phyloP scores from a whole-genome alignment of 2,329 filamentous ascomycete genomes.

The Colletotrichum horii region DNA sequence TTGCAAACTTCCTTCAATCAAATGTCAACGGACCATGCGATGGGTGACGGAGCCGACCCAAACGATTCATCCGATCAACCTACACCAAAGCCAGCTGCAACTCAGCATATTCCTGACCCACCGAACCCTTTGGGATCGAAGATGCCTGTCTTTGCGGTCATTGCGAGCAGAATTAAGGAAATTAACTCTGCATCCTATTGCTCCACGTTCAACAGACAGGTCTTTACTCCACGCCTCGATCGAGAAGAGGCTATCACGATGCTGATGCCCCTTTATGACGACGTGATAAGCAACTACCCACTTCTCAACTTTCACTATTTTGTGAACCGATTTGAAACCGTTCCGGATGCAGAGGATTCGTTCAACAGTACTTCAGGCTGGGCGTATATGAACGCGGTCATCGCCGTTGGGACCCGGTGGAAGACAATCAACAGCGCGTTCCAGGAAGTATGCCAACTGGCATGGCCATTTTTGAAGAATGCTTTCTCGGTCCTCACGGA shows the following conservation, averaged over 20 bases:
- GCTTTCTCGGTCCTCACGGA: conserved; percentile 6
- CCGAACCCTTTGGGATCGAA: background rate
- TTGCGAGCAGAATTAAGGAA: conserved; percentile 5
- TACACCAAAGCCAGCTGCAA: background rate
- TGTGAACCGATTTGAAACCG: background rate
- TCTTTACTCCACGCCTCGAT: conserved; percentile 10
- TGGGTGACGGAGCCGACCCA: background rate
- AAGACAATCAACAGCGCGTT: conserved; percentile 14
- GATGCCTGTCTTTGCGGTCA: conserved; percentile 7
- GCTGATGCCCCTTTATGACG: conserved; percentile 10
- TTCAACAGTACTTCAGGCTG: conserved; percentile 17
- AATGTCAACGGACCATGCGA: background rate
- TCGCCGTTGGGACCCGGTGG: conserved; percentile 1
- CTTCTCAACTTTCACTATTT: conserved; percentile 17
- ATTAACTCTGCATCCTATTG: conserved; percentile 10
- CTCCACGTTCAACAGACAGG: conserved; percentile 15
- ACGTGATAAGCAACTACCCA: background rate
- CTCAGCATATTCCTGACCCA: background rate
- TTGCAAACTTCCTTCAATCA: background rate
- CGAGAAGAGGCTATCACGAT: conserved; percentile 9
- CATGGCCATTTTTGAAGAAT: conserved; percentile 21
- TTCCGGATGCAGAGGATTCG: background rate
- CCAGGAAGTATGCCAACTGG: conserved; percentile 3
- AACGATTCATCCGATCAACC: background rate
- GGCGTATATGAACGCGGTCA: conserved; percentile 13